A percentile compares a stretch with the other conserved stretches of the same genome.
Conservation (phyloP, 495 filamentous ascomycete genomes). For the Xylaria palmicola region DNA sequence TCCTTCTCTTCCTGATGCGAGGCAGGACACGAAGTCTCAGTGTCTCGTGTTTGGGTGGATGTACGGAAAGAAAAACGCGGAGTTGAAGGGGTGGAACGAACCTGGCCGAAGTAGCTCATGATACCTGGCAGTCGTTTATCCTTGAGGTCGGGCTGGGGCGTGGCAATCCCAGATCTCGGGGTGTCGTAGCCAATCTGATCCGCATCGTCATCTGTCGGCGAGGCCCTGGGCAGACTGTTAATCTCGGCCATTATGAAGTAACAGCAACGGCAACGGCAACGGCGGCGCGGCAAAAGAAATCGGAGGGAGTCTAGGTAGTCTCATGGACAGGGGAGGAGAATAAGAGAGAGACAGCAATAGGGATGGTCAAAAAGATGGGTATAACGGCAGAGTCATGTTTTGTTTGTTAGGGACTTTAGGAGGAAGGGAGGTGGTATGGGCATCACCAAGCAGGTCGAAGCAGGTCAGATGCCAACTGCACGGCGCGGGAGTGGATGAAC, state of each 20-base stretch:
- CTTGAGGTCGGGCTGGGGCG: constrained; percentile 81
- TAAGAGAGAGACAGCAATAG: constrained; percentile 7
- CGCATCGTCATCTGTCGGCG: constrained; percentile 60
- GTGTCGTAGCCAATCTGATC: constrained; percentile 81
- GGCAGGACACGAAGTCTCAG: constrained; percentile 34
- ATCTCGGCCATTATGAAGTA: constrained; percentile 32
- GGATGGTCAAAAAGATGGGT: constrained; percentile 22
- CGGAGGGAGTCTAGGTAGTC: constrained; percentile 17
- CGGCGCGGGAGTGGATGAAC: constrained; percentile 11
- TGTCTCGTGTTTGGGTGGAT: constrained; percentile 37
- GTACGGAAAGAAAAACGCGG: constrained; percentile 32
- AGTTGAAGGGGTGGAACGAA: constrained; percentile 68
- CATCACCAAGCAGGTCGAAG: constrained; percentile 13
- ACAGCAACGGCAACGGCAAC: background rate
- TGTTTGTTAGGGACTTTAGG: constrained; percentile 7
- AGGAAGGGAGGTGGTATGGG: constrained; percentile 10
- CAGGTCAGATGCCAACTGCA: constrained; percentile 12
- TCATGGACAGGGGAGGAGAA: constrained; percentile 3
- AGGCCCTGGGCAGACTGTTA: constrained; percentile 49
- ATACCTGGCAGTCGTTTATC: constrained; percentile 91
- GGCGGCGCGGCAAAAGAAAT: too few species aligned
- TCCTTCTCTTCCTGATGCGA: constrained; percentile 36
- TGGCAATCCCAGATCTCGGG: constrained; percentile 81
- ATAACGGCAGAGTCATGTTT: constrained; percentile 23
- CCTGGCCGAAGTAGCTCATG: constrained; percentile 94